phyloP scores from a whole-genome alignment of 345 rosid species.

The Aegle marmelos region DNA sequence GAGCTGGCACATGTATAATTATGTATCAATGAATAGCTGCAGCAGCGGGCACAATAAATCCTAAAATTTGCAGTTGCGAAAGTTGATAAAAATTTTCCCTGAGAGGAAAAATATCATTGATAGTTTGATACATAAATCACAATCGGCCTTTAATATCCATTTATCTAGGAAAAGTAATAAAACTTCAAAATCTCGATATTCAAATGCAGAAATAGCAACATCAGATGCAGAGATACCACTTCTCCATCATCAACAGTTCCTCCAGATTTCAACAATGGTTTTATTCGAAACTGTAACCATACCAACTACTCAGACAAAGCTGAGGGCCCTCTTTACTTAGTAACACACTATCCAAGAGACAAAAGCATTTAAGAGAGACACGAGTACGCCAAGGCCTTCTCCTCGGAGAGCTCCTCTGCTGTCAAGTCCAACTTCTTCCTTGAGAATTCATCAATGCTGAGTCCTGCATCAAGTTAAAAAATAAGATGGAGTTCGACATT shows the following conservation, averaged over 20 bases:
- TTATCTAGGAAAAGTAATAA: background rate
- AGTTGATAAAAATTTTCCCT: no score
- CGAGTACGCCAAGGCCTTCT: conserved; percentile 94
- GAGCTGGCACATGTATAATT: no score
- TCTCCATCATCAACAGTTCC: conserved; percentile 14
- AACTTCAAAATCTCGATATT: conserved; percentile 7
- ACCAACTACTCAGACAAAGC: background rate
- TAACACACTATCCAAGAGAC: background rate
- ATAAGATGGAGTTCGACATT: background rate
- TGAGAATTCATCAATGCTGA: conserved; percentile 77
- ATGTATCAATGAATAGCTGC: no score
- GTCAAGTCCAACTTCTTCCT: conserved; percentile 96
- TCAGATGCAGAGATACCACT: background rate
- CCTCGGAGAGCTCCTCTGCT: conserved; percentile 85
- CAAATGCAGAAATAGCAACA: background rate
- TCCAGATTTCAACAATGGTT: conserved; percentile 6
- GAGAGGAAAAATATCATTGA: no score
- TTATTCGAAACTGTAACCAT: conserved; percentile 36
- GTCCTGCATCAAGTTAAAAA: conserved; percentile 40
- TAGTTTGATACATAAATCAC: background rate
- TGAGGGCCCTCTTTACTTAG: background rate
- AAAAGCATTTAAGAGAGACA: conserved; percentile 62
- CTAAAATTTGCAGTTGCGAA: no score
- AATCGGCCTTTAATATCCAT: background rate
- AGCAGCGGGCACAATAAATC: no score